Base-by-base conservation (phyloP, 495 filamentous ascomycete genomes). In the Daldinia vernicosa region DNA sequence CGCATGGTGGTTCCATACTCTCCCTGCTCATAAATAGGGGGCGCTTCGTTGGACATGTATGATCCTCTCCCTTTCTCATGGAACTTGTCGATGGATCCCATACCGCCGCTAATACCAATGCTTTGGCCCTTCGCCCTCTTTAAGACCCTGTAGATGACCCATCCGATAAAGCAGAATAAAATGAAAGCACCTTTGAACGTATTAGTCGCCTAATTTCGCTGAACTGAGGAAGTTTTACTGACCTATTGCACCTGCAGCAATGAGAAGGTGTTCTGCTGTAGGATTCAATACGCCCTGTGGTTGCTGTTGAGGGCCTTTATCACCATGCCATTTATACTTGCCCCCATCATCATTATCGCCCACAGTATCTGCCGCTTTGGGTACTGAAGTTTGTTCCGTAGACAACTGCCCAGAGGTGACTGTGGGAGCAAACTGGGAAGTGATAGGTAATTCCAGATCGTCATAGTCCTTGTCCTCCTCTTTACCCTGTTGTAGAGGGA, bases 221-320 rank as follows among this genome's bases (percentile, higher is more conserved):
- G 1, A 47, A 39, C 15, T 22, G 50, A 26, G 4, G 5, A 27
- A 40, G 19, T 27, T 35, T 24, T 17, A 71, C 78, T 70, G 75
- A 86, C 84, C 83, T 64, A 87, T 85, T 17, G 84, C 76, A 17
- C 84, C 84, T 12, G 79, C 79, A 30, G 83, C 83, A 63, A 87
- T 80, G 60, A 86, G 63, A 15, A 81, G 67, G 32, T 79, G 79
- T 66, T 87, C 80, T 7, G 78, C 76, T 53, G 76, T 78, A 11
- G 74, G 70, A 70, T 79, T 74, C 45, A 83, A 66, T 0, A 75
- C 71, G 0, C 63, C 53, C 6, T 43, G 35, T 12, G 45, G 39
- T 7, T 33, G 11, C 6, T 43, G 32, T 27, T 57, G 39, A 15
- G 39, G 11, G 28, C 59, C 33, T 37, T 75, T 66, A 9, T 67